Percentiles rank a stretch among this genome's conserved stretches.
Evolutionary conservation across 2,329 filamentous ascomycete species (phyloP).

Genomic region (Botrytis byssoidea): DNA sequence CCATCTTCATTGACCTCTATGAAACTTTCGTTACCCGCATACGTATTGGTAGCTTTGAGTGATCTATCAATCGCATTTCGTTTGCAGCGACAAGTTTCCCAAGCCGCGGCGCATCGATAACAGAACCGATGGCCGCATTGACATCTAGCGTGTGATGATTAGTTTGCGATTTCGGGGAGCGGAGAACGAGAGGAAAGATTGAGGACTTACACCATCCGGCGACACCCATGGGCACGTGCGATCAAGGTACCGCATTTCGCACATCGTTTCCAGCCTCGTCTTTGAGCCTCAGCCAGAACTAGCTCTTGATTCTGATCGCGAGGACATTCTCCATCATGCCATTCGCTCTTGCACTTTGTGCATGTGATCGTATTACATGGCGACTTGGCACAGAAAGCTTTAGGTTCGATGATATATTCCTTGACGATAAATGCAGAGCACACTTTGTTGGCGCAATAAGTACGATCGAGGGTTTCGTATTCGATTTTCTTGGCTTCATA

Average conservation of each 20-base stretch:
- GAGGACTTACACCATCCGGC: neutral
- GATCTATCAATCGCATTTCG: neutral
- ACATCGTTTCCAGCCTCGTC: neutral
- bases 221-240: neutral
- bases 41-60: neutral
- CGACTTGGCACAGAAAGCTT: neutral
- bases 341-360: neutral
- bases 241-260: neutral
- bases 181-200: neutral
- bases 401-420: neutral
- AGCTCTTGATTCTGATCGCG: neutral
- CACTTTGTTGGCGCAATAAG: neutral
- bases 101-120: neutral
- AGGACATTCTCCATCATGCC: neutral
- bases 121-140: neutral
- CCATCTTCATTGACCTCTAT: neutral
- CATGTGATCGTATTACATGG: neutral
- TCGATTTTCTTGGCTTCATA: neutral
- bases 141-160: neutral
- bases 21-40: neutral
- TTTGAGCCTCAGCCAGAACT: neutral
- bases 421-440: neutral
- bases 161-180: neutral
- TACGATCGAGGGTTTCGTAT: neutral
- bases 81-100: neutral